Evolutionary conservation across 176 grass and related monocot genomes (phyloP).

Genomic region (Eragrostis nindensis): DNA sequence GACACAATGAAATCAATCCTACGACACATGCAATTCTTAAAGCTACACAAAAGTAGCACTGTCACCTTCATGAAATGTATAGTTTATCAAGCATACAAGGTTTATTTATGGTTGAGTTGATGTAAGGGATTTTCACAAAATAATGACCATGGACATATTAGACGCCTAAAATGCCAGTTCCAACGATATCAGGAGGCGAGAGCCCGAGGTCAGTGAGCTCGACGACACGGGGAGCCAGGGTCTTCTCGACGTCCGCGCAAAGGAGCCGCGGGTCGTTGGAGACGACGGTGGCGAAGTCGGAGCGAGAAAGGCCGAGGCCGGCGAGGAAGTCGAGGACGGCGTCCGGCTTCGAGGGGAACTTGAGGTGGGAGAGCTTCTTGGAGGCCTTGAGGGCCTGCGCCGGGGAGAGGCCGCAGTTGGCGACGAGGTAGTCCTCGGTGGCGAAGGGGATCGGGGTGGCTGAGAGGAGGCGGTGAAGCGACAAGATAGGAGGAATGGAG

Average conservation of each 20-base stretch:
- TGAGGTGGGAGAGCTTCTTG: constrained; percentile 14
- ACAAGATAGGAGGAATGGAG: too few relatives aligned
- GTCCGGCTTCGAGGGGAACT: background rate
- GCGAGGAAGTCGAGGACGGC: background rate
- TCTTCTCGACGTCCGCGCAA: constrained; percentile 31
- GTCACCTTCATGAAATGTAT: background rate
- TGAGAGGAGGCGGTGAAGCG: background rate
- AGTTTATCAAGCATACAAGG: background rate
- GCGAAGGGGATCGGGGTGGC: background rate
- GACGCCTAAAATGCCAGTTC: too few relatives aligned
- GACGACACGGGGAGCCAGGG: constrained; percentile 12
- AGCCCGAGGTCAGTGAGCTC: constrained; percentile 6
- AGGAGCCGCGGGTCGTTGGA: constrained; percentile 35
- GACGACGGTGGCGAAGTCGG: background rate
- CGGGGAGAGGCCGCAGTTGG: background rate
- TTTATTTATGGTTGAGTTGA: too few relatives aligned
- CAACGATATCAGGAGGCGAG: constrained; percentile 3
- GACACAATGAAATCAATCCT: background rate
- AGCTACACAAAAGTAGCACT: background rate
- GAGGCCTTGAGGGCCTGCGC: constrained; percentile 13
- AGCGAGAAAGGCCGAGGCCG: constrained; percentile 1
- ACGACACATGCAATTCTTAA: background rate
- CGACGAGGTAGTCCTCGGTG: constrained; percentile 32
- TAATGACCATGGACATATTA: too few relatives aligned
- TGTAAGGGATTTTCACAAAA: too few relatives aligned